Evolutionary conservation across 2,329 filamentous ascomycete species (phyloP).

Genomic region (Anthostomella pinea): DNA sequence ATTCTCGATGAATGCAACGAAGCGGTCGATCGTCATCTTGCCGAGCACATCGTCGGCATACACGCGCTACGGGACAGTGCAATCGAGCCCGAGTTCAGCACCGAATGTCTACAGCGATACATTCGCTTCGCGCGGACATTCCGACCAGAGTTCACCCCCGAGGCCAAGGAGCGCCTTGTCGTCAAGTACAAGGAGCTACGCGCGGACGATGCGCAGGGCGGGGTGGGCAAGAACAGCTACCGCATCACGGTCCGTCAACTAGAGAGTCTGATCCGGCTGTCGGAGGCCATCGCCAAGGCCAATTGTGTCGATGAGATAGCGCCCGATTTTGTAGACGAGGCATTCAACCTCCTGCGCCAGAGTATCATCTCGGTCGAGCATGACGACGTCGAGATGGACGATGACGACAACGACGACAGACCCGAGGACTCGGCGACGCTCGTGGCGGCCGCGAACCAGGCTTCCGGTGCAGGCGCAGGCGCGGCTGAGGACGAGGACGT

Average conservation of each 20-base stretch:
- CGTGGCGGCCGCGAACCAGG: constrained; percentile 46
- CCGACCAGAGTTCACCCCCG: constrained; percentile 85
- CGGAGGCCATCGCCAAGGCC: constrained; percentile 96
- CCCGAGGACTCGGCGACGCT: constrained; percentile 46
- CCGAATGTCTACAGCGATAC: constrained; percentile 93
- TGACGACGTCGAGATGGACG: constrained; percentile 93
- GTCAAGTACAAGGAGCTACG: constrained; percentile 94
- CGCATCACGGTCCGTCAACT: constrained; percentile 95
- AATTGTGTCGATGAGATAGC: constrained; percentile 93
- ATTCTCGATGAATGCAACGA: constrained; percentile 97
- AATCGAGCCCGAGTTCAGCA: constrained; percentile 89
- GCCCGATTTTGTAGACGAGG: constrained; percentile 82
- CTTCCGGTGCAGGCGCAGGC: constrained; percentile 42
- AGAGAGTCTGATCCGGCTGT: constrained; percentile 91
- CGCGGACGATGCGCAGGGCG: constrained; percentile 89
- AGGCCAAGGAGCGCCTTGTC: constrained; percentile 82
- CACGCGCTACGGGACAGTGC: constrained; percentile 92
- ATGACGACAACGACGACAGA: constrained; percentile 65
- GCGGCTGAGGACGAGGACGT: constrained; percentile 32
- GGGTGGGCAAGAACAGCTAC: constrained; percentile 91
- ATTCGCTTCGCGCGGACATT: constrained; percentile 96
- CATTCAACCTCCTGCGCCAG: constrained; percentile 85
- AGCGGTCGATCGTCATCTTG: constrained; percentile 81
- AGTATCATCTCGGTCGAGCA: constrained; percentile 98
- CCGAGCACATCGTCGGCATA: constrained; percentile 90